Base-by-base conservation (phyloP, 805 yeast genomes). In the Torulaspora quercuum region DNA sequence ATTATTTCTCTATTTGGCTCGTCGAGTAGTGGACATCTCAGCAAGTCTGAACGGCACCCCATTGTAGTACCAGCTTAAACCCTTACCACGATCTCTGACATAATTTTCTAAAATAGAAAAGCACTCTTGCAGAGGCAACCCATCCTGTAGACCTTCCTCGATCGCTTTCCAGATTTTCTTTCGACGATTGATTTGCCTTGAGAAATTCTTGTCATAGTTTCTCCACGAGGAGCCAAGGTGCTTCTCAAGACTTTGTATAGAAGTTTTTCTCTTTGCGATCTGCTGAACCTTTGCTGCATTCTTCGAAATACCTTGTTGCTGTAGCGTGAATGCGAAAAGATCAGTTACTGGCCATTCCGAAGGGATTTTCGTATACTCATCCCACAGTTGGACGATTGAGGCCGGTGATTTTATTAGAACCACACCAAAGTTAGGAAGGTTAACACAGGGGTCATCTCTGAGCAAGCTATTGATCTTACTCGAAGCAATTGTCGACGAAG, bases 121-220 rank as follows among this genome's bases (percentile, higher is more conserved):
- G 35, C 61, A 56, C 7, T 42, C 51, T 3, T 48, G 37, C 32
- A 55, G 26, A 6, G 46, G 22, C 10, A 57, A 26, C 3, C 57
- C 59, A 37, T 50, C 52, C 11, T 35, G 33, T 16, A 55, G 23
- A 3, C 59, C 60, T 15, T 46, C 52, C 31, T 57, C 61, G 26
- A 57, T 53, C 4, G 57, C 45, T 19, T 43, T 46, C 61, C 60
- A 57, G 16, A 56, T 52, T 25, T 56, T 56, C 39, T 56, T 56
- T 15, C 61, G 39, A 25, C 61, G 50, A 34, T 56, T 56, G n/a
- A 56, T 49, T 36, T 56, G 61, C 26, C 61, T 39, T 1, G 61
- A 56, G 33, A 57, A 52, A 38, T 57, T 56, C 33, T 57, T 57
- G 28, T 57, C 58, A 21, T 39, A 43, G 34, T 51, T 53, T 24